A percentile compares a stretch with the other conserved stretches of the same genome.
Evolutionary conservation across 768 basidiomycete species (phyloP).

Genomic region (Hygrocybe punicea): DNA sequence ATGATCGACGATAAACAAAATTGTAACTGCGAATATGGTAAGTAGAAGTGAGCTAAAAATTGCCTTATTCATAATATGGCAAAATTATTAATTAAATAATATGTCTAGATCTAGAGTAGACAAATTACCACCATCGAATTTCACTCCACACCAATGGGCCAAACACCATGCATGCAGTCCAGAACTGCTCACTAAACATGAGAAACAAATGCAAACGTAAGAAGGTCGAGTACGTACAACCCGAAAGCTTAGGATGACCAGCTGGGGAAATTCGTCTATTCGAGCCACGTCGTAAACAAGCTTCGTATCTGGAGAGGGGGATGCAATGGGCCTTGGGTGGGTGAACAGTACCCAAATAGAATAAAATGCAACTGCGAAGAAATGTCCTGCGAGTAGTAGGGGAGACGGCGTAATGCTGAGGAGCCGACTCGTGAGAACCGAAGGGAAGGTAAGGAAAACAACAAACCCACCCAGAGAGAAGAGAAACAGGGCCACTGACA

Average conservation of each 20-base stretch:
- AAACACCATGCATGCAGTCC: constrained; percentile 87
- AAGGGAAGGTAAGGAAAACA: not conserved
- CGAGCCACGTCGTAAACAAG: constrained; percentile 42
- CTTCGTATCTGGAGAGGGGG: constrained; percentile 36
- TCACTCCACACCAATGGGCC: constrained; percentile 87
- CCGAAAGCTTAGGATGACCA: constrained; percentile 56
- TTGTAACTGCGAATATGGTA: too few relatives aligned
- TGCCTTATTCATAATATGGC: too few relatives aligned
- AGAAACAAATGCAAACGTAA: not conserved
- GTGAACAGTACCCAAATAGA: constrained; percentile 89
- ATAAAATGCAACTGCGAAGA: constrained; percentile 94
- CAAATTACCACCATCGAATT: constrained; percentile 60
- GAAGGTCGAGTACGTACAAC: constrained; percentile 56
- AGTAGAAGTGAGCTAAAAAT: too few relatives aligned
- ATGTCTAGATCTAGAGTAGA: too few relatives aligned
- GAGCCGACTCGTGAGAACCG: not conserved
- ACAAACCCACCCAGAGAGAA: constrained; percentile 75
- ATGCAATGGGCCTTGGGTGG: constrained; percentile 33
- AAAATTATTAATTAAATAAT: too few relatives aligned
- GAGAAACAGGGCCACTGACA: constrained; percentile 80
- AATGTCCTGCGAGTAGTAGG: constrained; percentile 77
- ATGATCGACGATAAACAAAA: too few relatives aligned
- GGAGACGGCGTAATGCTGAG: constrained; percentile 78
- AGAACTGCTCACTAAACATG: constrained; percentile 60
- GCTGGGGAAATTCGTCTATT: constrained; percentile 63